A percentile compares a stretch with the other conserved stretches of the same genome.
Conservation (phyloP, 371 early-diverging fungal species). For the Saksenaea oblongispora region DNA sequence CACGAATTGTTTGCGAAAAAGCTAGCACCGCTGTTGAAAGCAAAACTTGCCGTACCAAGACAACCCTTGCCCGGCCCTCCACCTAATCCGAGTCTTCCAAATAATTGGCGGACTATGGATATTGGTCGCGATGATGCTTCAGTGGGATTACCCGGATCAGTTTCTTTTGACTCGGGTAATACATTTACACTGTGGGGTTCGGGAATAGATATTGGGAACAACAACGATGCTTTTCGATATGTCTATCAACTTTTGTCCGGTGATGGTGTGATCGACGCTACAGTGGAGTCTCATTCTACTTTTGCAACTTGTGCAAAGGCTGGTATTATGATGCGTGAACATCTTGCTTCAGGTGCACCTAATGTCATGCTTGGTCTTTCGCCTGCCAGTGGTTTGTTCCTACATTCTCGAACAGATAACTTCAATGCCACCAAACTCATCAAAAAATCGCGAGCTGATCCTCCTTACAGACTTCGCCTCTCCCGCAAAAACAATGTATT, state of each 20-base stretch:
- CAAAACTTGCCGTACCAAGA: conserved; percentile 29
- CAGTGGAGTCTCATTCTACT: conserved; percentile 40
- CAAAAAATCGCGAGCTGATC: conserved; percentile 34
- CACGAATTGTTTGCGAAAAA: conserved; percentile 37
- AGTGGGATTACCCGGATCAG: conserved; percentile 45
- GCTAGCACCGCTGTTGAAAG: conserved; percentile 32
- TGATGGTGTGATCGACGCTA: conserved; percentile 30
- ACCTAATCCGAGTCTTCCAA: conserved; percentile 45
- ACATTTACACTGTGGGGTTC: conserved; percentile 53
- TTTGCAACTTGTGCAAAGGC: conserved; percentile 51
- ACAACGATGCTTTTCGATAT: conserved; percentile 42
- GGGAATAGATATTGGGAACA: conserved; percentile 36
- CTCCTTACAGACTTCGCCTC: conserved; percentile 41
- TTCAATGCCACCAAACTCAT: conserved; percentile 28
- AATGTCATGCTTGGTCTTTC: conserved; percentile 44
- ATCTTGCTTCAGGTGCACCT: conserved; percentile 40
- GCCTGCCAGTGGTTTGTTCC: conserved; percentile 41
- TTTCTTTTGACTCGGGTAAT: conserved; percentile 40
- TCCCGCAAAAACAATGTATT: conserved; percentile 20
- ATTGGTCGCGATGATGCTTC: conserved; percentile 31
- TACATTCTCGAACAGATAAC: conserved; percentile 31
- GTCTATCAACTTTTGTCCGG: conserved; percentile 35
- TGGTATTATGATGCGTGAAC: conserved; percentile 50
- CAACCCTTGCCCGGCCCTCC: conserved; percentile 42
- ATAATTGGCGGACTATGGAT: conserved; percentile 51